Evolutionary conservation across 2,329 filamentous ascomycete species (phyloP).

Genomic region (Aspergillus felis): DNA sequence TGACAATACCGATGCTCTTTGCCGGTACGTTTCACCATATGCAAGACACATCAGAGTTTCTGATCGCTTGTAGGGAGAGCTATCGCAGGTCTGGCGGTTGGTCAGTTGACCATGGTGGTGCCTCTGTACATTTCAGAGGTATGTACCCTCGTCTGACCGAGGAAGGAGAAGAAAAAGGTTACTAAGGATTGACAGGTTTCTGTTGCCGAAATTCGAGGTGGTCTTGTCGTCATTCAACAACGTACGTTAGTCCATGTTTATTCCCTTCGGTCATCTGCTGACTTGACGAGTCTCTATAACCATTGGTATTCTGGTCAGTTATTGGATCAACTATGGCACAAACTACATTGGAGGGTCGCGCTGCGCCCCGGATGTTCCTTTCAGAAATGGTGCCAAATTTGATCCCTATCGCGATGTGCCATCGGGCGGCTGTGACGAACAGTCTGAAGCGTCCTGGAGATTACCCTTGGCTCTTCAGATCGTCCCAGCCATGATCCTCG

Average conservation of each 20-base stretch:
- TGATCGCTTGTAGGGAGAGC: conserved; percentile 30
- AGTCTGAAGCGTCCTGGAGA: conserved; percentile 47
- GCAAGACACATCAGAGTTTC: background rate
- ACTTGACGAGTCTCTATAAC: conserved; percentile 43
- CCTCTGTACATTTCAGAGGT: conserved; percentile 54
- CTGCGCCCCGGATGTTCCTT: conserved; percentile 48
- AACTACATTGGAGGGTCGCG: conserved; percentile 43
- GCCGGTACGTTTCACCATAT: conserved; percentile 40
- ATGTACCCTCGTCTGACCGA: conserved; percentile 12
- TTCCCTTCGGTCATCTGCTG: background rate
- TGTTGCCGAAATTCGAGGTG: conserved; percentile 35
- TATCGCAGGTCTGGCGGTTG: conserved; percentile 45
- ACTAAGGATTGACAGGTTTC: conserved; percentile 37
- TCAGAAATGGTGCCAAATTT: conserved; percentile 46
- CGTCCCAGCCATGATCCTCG: conserved; percentile 35
- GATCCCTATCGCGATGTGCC: conserved; percentile 41
- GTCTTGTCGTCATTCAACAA: conserved; percentile 37
- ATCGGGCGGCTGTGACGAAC: conserved; percentile 45
- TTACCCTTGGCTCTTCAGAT: conserved; percentile 48
- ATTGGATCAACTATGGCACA: conserved; percentile 43
- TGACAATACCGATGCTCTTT: conserved; percentile 40
- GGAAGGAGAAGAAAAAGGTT: background rate
- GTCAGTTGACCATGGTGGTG: conserved; percentile 44
- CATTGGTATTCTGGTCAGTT: conserved; percentile 35
- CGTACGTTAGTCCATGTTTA: conserved; percentile 19